phyloP scores from a whole-genome alignment of 73 alveolate genomes.

The Paramecium sonneborni region DNA sequence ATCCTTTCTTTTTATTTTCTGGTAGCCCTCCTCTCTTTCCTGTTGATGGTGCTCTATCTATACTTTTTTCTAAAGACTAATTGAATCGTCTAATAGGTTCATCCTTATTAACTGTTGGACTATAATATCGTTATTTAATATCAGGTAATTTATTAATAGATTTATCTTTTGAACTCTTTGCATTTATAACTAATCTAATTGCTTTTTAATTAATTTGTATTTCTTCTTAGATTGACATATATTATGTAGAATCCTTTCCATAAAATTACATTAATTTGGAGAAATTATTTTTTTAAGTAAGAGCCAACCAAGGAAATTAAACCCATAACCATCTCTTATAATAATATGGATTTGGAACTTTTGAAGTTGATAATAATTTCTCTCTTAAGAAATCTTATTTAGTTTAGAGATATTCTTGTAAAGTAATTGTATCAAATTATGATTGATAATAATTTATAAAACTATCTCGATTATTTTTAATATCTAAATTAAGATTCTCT shows the following conservation, averaged over 20 bases:
- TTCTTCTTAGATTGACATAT: constrained; percentile 3
- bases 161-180: background rate
- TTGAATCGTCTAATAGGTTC: background rate
- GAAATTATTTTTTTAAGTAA: background rate
- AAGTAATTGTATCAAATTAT: background rate
- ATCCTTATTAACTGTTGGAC: background rate
- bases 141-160: background rate
- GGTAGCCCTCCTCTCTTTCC: background rate
- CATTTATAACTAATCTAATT: background rate
- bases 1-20: background rate
- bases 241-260: background rate
- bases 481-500: constrained; percentile 27
- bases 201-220: background rate
- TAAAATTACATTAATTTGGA: constrained; percentile 6
- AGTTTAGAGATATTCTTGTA: background rate
- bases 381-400: constrained; percentile 6
- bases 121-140: background rate
- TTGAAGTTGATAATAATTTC: background rate
- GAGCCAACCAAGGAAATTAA: constrained; percentile 49
- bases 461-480: background rate
- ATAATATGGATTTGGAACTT: background rate
- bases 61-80: background rate
- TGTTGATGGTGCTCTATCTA: background rate
- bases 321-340: constrained; percentile 54
- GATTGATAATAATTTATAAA: background rate